Base-by-base conservation (phyloP, 257 asterid species). In the Coffea eugenioides region DNA sequence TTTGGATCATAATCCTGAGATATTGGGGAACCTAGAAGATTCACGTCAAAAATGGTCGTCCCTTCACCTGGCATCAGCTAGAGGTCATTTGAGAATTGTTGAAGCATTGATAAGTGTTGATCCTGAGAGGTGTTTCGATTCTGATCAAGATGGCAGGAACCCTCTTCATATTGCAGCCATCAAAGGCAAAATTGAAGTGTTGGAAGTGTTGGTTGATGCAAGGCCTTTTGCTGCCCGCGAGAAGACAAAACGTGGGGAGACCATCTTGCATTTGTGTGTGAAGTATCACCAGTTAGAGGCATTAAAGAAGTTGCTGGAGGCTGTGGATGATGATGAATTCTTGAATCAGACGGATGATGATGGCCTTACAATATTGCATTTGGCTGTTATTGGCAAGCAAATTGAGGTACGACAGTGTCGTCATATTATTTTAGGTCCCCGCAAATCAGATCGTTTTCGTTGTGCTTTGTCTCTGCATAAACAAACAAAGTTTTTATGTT, bases 301-400 rank as follows among this genome's bases (percentile, higher is more conserved):
- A 34, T 45, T 89, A 71, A 80, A 78, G 66, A 0, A 57, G 5
- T 15, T 88, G 51, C 1, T 82, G 75, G 81, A 78, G 5, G 13
- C 2, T 1, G 59, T 69, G 25, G 36, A 64, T 54, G 76, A 52
- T 36, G 7, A 23, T 14, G 86, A 79, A 0, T 27, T 88, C 52
- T 31, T 86, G 13, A 88, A 89, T 56, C n/a, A 73, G 0, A 86
- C 27, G 48, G 90, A 89, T 20, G 36, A 4, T 67, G 46, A 80
- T 80, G 90, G 93, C 3, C 82, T 82, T 9, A 82, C 75, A 6
- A 14, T 77, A 31, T 41, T 88, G 71, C 91, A 86, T 74, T 14
- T 84, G 77, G 90, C 88, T 41, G 88, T 88, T 25, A 71, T 64
- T 8, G 77, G 78, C 62, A 84, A 84, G 57, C 90, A 84, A 71